phyloP scores from a whole-genome alignment of 1,284 basidiomycete species.

The Moniliella sp. region DNA sequence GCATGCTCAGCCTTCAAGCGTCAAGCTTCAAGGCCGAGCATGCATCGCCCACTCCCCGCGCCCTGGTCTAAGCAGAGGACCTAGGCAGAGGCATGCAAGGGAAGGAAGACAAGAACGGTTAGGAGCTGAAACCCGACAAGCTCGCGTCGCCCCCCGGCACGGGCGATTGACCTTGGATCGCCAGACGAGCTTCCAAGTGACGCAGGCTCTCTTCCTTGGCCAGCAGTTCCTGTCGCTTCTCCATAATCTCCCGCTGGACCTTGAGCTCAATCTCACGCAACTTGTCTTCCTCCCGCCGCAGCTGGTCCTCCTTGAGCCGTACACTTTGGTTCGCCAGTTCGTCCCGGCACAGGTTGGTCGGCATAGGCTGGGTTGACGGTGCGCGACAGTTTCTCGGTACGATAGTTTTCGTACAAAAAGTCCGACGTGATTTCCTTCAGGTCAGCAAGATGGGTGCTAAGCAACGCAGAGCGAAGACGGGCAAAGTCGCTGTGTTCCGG shows the following conservation, averaged over 20 bases:
- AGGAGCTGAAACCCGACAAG: too few species aligned
- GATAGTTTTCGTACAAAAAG: constrained; percentile 68
- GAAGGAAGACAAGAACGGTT: too few species aligned
- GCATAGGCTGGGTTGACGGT: constrained; percentile 56
- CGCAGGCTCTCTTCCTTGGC: constrained; percentile 40
- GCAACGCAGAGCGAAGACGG: constrained; percentile 64
- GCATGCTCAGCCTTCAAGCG: too few species aligned
- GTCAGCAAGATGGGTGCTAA: constrained; percentile 84
- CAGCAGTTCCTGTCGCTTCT: constrained; percentile 79
- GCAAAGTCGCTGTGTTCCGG: constrained; percentile 94
- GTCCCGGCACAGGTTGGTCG: constrained; percentile 40
- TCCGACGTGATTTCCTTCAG: constrained; percentile 77
- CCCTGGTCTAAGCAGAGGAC: too few species aligned
- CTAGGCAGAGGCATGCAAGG: too few species aligned
- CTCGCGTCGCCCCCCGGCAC: too few species aligned
- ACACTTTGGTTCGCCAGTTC: constrained; percentile 90
- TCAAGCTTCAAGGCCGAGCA: too few species aligned
- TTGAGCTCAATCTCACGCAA: constrained; percentile 93
- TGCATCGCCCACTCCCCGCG: too few species aligned
- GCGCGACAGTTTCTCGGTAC: constrained; percentile 82
- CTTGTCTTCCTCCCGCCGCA: constrained; percentile 59
- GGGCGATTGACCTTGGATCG: too few species aligned
- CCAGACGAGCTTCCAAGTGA: constrained; percentile 68
- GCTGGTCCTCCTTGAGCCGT: constrained; percentile 91
- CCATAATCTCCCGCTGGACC: constrained; percentile 92